Conservation (phyloP, 352 stramenopile genomes). For the Phytophthora fragariae region DNA sequence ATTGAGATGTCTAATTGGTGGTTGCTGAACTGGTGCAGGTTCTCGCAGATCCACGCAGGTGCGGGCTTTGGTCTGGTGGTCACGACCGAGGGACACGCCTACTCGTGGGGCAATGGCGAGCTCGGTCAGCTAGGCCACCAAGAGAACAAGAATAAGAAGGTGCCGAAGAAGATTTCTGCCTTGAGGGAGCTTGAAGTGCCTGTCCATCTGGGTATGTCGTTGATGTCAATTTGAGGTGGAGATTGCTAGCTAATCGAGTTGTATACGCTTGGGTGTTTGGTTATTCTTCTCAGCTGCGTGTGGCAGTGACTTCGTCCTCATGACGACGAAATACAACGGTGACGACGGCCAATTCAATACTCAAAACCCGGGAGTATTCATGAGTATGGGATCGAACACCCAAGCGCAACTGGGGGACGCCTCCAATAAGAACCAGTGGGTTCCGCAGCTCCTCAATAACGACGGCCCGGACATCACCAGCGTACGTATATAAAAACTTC, state of each 20-base stretch:
- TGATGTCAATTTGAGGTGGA: constrained; percentile 2
- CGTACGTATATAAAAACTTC: constrained; percentile 35
- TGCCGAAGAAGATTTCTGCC: constrained; percentile 86
- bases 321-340: constrained; percentile 70
- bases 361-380: constrained; percentile 77
- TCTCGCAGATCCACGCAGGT: constrained; percentile 63
- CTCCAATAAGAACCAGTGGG: constrained; percentile 83
- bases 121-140: constrained; percentile 82
- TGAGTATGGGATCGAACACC: constrained; percentile 82
- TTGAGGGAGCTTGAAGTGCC: constrained; percentile 81
- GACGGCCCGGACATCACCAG: constrained; percentile 62
- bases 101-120: constrained; percentile 85
- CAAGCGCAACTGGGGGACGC: constrained; percentile 76
- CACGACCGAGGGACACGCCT: constrained; percentile 72
- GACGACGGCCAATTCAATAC: constrained; percentile 84
- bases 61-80: constrained; percentile 67
- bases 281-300: constrained; percentile 46
- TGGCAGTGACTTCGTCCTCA: constrained; percentile 75
- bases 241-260: constrained; percentile 11
- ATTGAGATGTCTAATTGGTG: background rate
- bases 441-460: constrained; percentile 82
- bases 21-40: constrained; percentile 36
- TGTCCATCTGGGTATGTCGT: constrained; percentile 58
- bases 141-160: constrained; percentile 89
- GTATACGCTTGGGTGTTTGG: constrained; percentile 19